Evolutionary conservation across 495 filamentous ascomycete genomes (phyloP).

Genomic region (Neurospora sp.): DNA sequence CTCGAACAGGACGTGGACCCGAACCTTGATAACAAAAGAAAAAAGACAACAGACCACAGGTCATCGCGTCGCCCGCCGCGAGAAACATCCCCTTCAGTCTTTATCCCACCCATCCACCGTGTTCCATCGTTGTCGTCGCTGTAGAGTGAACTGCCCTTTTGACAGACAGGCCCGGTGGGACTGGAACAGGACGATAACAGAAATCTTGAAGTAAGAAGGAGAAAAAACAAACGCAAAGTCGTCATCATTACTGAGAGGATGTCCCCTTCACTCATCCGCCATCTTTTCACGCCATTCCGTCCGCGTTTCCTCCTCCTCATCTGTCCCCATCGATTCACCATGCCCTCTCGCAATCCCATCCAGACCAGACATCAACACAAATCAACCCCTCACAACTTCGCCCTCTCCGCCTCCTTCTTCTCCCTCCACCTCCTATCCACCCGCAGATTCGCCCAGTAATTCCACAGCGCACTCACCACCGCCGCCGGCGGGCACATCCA

Average conservation of each 20-base stretch:
- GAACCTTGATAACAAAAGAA: not conserved
- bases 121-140: not conserved
- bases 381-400: slow-evolving; percentile 45
- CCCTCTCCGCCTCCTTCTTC: slow-evolving; percentile 55
- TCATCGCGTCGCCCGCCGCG: not conserved
- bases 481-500: slow-evolving; percentile 64
- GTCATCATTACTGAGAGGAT: not conserved
- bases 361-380: not conserved
- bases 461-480: slow-evolving; percentile 52
- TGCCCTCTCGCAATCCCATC: not conserved
- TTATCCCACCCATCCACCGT: not conserved
- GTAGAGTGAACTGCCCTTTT: not conserved
- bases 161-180: not conserved
- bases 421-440: slow-evolving; percentile 60
- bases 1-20: not conserved
- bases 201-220: not conserved
- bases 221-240: not conserved
- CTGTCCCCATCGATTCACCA: not conserved
- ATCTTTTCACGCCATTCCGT: not conserved
- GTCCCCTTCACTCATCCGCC: not conserved
- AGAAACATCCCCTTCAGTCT: not conserved
- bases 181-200: not conserved
- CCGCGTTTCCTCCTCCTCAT: not conserved
- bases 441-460: slow-evolving; percentile 54
- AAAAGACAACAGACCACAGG: not conserved